Conservation (phyloP, 306 rosid species). For the Sesbania bispinosa region DNA sequence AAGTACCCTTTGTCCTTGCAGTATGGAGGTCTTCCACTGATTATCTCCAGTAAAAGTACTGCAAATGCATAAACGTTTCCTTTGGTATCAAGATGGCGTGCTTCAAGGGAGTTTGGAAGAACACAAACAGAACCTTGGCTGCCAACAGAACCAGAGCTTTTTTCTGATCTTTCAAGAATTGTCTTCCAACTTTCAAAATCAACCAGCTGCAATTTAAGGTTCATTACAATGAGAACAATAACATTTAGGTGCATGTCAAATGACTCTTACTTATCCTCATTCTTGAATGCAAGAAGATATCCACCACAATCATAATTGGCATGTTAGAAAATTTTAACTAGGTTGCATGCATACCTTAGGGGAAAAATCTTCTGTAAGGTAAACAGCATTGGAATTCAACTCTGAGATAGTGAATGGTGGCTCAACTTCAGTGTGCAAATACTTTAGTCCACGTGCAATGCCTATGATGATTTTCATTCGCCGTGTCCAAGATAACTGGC, state of each 20-base stretch:
- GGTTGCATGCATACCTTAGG: conserved; percentile 62
- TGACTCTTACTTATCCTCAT: too few relatives aligned
- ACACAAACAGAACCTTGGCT: conserved; percentile 64
- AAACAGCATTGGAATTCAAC: conserved; percentile 80
- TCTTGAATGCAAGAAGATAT: conserved; percentile 17
- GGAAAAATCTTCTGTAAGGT: conserved; percentile 93
- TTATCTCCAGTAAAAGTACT: conserved; percentile 72
- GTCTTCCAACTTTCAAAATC: conserved; percentile 97
- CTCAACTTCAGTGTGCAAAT: conserved; percentile 82
- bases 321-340: background rate
- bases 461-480: conserved; percentile 87
- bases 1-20: conserved; percentile 85
- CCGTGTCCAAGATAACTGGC: conserved; percentile 87
- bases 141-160: conserved; percentile 61
- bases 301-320: background rate
- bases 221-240: conserved; percentile 19
- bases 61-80: conserved; percentile 87
- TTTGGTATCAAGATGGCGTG: conserved; percentile 68
- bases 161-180: conserved; percentile 81
- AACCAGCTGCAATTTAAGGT: conserved; percentile 59
- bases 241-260: too few relatives aligned
- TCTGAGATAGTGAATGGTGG: conserved; percentile 91
- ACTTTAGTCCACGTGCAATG: conserved; percentile 84
- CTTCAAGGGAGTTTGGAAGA: conserved; percentile 75
- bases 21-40: conserved; percentile 87